Evolutionary conservation across 139 green algal species (phyloP).

Genomic region (Klebsormidium nitens): DNA sequence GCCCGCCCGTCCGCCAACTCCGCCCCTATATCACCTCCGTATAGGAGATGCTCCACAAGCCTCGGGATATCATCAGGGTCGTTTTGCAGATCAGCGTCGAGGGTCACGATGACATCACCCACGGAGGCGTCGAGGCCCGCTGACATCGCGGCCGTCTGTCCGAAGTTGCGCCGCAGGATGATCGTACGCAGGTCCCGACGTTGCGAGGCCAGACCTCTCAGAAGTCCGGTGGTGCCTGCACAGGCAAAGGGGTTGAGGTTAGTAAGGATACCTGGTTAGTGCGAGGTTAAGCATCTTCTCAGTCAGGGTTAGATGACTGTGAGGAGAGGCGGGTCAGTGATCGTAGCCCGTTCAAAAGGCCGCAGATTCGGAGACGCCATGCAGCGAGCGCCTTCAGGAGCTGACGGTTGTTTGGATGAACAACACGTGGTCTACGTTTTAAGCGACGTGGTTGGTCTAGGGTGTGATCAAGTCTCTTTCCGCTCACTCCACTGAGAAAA

Average conservation of each 20-base stretch:
- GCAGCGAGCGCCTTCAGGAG: too few species aligned
- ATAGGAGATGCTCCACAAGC: slow-evolving; percentile 34
- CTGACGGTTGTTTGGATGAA: too few species aligned
- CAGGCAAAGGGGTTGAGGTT: neutral
- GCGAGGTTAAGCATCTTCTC: neutral
- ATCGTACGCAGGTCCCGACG: slow-evolving; percentile 28
- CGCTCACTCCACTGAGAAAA: too few species aligned
- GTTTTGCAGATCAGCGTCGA: slow-evolving; percentile 46
- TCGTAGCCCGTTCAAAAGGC: too few species aligned
- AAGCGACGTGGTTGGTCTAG: too few species aligned
- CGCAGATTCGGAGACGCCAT: too few species aligned
- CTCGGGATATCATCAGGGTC: slow-evolving; percentile 43
- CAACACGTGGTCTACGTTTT: too few species aligned
- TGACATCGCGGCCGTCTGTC: slow-evolving; percentile 43
- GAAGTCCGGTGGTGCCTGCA: slow-evolving; percentile 23
- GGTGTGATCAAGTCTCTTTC: too few species aligned
- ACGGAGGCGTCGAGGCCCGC: slow-evolving; percentile 34
- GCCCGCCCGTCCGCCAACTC: slow-evolving; percentile 1
- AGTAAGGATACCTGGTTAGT: neutral
- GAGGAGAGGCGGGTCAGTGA: too few species aligned
- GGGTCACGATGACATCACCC: slow-evolving; percentile 38
- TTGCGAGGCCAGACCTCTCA: slow-evolving; percentile 32
- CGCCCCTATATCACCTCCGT: slow-evolving; percentile 7
- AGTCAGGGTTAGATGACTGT: too few species aligned
- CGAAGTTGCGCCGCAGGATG: slow-evolving; percentile 43